Conservation (phyloP, 2,329 filamentous ascomycete genomes). For the Calcarisporium arbuscula region DNA sequence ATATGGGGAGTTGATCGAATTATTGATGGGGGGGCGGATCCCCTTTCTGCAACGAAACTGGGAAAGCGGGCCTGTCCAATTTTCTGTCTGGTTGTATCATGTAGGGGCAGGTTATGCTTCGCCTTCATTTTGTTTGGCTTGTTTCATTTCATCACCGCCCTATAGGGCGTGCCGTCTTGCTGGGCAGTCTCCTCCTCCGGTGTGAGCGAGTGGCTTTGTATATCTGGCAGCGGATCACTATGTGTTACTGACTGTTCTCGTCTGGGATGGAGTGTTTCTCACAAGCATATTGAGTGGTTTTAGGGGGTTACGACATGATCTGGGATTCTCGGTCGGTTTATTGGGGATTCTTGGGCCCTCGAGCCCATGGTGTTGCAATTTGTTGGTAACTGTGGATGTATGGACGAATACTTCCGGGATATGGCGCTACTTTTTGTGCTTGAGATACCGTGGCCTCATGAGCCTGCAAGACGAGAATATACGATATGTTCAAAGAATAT, state of each 20-base stretch:
- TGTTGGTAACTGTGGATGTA: conserved; percentile 21
- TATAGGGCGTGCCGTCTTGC: no score
- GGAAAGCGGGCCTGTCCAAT: conserved; percentile 22
- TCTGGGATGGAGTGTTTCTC: conserved; percentile 19
- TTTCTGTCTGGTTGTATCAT: conserved; percentile 16
- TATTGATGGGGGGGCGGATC: conserved; percentile 15
- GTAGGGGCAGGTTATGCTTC: conserved; percentile 10
- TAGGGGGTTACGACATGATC: conserved; percentile 25
- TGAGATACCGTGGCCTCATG: conserved; percentile 23
- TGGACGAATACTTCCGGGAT: conserved; percentile 25
- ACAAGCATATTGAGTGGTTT: conserved; percentile 25
- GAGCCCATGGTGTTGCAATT: conserved; percentile 28
- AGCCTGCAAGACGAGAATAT: conserved; percentile 30
- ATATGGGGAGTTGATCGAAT: conserved; percentile 31
- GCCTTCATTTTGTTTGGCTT: no score
- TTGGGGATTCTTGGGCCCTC: conserved; percentile 24
- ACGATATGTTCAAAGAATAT: conserved; percentile 25
- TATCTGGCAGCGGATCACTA: conserved; percentile 2
- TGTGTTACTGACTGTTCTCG: conserved; percentile 21
- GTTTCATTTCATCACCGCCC: no score
- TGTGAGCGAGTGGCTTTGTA: conserved; percentile 3
- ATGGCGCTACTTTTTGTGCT: conserved; percentile 23
- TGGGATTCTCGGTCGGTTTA: conserved; percentile 24
- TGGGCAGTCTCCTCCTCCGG: conserved; percentile 7
- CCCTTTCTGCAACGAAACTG: conserved; percentile 22